A percentile compares a stretch with the other conserved stretches of the same genome.
These are phyloP conservation scores for Tetraselmis chui DNA, from an alignment of 139 green algal genomes.

Conservation along the genomic window DNA sequence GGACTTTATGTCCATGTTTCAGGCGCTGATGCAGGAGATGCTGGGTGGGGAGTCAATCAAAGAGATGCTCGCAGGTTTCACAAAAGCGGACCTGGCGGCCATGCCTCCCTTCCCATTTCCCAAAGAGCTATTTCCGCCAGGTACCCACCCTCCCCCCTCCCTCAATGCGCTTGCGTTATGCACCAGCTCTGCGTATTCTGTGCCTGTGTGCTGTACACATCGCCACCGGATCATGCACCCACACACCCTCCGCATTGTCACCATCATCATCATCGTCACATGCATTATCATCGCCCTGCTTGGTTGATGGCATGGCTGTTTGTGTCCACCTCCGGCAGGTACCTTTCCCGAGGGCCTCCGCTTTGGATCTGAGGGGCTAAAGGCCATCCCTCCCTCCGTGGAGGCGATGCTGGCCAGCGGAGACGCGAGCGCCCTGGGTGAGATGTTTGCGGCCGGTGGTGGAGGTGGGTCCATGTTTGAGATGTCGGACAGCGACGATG, in stretches of 20 bases:
- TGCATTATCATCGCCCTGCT: too few relatives aligned
- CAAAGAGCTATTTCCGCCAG: conserved; percentile 44
- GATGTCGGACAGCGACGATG: conserved; percentile 1
- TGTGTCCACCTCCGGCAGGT: conserved; percentile 10
- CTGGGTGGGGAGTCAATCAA: conserved; percentile 18
- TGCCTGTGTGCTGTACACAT: too few relatives aligned
- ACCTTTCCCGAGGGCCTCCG: conserved; percentile 41
- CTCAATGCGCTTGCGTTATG: too few relatives aligned
- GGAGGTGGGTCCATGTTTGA: conserved; percentile 12
- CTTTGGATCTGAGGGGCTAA: conserved; percentile 33
- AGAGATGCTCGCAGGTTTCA: conserved; percentile 33
- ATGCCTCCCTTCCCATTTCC: conserved; percentile 57
- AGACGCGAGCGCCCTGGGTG: neutral
- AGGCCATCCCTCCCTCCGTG: conserved; percentile 27
- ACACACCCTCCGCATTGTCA: too few relatives aligned
- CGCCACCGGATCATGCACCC: neutral
- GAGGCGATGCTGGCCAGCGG: conserved; percentile 19
- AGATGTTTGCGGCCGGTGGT: conserved; percentile 12
- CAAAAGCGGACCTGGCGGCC: conserved; percentile 19
- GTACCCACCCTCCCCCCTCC: conserved; percentile 7
- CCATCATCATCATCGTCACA: too few relatives aligned
- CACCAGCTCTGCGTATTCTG: too few relatives aligned
- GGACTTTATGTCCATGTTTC: conserved; percentile 29
- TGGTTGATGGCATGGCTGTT: too few relatives aligned
- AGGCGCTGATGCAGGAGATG: conserved; percentile 26